Base-by-base conservation (phyloP, 768 basidiomycete species). In the Termitomyces sp. region DNA sequence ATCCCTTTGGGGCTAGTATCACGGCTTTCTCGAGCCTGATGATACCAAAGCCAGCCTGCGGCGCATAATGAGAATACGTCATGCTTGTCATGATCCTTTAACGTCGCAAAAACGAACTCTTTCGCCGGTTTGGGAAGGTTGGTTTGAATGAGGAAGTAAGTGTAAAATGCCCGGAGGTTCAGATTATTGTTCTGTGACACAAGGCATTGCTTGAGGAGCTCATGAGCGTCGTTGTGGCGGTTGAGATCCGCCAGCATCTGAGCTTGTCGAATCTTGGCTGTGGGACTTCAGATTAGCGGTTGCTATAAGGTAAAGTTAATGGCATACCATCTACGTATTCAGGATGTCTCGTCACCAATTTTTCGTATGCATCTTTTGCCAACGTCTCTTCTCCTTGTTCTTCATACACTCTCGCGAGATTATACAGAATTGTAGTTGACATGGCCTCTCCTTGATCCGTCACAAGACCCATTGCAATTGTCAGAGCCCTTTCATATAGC, bases 31-130 rank as follows among this genome's bases (percentile, higher is more conserved):
- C 96, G 83, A 3, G 92, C 87, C 62, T 92, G 85, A 56, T 90
- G 77, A 68, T 95, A 98, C 65, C 85, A 78, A 40, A 97, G 83
- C 84, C 88, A 90, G 0, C 89, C 96, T 7, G 89, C 83, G 0
- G 94, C 92, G 63, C 92, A 97, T 51, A 96, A 80, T 8, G 94
- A 90, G 71, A 95, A 98, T 22, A 94, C 74, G 62, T 99, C 97
- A 66, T 92, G 83, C 65, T 87, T 85, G 67, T 94, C 89, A 68
- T 87, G 81, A 64, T 92, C 88, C 62, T 92, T 92, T 46, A 98
- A 81, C 0, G 94, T 94, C 43, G 83, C 76, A 61, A 87, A 91
- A n/a, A 95, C 91, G 66, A 97, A 96, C 54, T 94, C 91, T 63
- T 90, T 87, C 10, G 94, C 94, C 2, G 76, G 77, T 66, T 86